Evolutionary conservation across 345 rosid species (phyloP).

Genomic region (Trapa incisa): DNA sequence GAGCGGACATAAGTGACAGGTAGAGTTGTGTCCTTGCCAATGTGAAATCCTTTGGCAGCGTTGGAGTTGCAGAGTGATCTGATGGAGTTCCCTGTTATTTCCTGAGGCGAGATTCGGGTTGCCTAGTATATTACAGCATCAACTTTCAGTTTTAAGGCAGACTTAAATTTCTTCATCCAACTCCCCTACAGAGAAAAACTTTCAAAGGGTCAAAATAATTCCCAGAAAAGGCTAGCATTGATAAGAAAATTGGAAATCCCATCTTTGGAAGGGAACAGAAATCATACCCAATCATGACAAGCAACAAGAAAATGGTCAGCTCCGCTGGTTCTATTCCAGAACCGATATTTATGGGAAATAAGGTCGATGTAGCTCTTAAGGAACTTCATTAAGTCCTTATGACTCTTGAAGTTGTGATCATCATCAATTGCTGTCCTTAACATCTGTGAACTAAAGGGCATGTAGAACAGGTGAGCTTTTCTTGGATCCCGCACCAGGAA

Average conservation of each 20-base stretch:
- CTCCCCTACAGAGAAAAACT: neutral
- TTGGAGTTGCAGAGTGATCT: constrained; percentile 72
- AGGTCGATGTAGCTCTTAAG: constrained; percentile 44
- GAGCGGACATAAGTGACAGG: constrained; percentile 70
- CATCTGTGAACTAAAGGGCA: constrained; percentile 54
- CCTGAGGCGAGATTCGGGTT: constrained; percentile 31
- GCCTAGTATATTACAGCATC: constrained; percentile 34
- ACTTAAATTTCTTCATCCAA: neutral
- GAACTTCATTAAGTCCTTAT: constrained; percentile 29
- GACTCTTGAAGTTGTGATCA: constrained; percentile 22
- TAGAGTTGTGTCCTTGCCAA: constrained; percentile 60
- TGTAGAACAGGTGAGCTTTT: constrained; percentile 80
- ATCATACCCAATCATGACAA: constrained; percentile 94
- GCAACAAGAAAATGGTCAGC: constrained; percentile 85
- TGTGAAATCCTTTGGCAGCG: constrained; percentile 52
- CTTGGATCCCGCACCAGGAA: constrained; percentile 60
- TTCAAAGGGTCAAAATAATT: neutral
- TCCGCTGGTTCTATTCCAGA: constrained; percentile 81
- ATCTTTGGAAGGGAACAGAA: neutral
- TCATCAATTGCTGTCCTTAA: constrained; percentile 36
- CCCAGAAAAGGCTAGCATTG: neutral
- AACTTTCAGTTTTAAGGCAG: neutral
- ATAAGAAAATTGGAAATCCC: neutral
- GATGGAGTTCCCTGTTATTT: constrained; percentile 42
- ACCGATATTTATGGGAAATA: constrained; percentile 45